Evolutionary conservation across 2,329 filamentous ascomycete species (phyloP).

Genomic region (Colletotrichum simmondsii): DNA sequence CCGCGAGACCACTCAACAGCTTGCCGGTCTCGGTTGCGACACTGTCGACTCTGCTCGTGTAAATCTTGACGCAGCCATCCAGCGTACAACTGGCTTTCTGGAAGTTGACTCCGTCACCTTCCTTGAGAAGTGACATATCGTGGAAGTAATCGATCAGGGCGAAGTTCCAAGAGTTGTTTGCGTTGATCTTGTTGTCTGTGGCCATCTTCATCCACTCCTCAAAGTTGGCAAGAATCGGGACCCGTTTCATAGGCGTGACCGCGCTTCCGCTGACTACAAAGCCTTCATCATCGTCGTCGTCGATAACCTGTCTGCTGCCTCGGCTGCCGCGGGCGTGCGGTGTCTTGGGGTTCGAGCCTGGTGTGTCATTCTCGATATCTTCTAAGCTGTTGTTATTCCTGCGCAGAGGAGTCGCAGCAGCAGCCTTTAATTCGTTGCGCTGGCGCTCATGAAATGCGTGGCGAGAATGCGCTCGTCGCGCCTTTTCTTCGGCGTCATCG

Average conservation of each 20-base stretch:
- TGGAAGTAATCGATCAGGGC: constrained; percentile 99
- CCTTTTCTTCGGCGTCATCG: constrained; percentile 94
- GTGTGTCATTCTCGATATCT: constrained; percentile 67
- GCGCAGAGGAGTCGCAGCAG: constrained; percentile 74
- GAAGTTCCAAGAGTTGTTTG: constrained; percentile 98
- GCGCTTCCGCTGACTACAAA: constrained; percentile 77
- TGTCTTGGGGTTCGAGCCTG: constrained; percentile 67
- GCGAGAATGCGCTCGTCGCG: constrained; percentile 85
- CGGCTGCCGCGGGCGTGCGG: constrained; percentile 52
- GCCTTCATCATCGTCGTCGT: constrained; percentile 67
- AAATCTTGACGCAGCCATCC: constrained; percentile 98
- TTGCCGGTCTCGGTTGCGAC: constrained; percentile 98
- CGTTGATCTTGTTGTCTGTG: constrained; percentile 99
- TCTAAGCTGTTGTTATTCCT: constrained; percentile 70
- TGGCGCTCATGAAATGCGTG: constrained; percentile 90
- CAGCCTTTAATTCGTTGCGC: constrained; percentile 90
- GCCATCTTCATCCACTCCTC: constrained; percentile 99
- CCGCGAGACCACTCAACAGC: constrained; percentile 90
- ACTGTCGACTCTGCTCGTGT: constrained; percentile 97
- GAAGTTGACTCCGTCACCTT: constrained; percentile 97
- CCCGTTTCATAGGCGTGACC: constrained; percentile 94
- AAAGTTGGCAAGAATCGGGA: constrained; percentile 96
- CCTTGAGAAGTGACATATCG: constrained; percentile 96
- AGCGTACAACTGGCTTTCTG: constrained; percentile 98
- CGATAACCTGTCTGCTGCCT: constrained; percentile 47